Evolutionary conservation across 352 stramenopile genomes (phyloP).

Genomic region (Pythium apleroticum): DNA sequence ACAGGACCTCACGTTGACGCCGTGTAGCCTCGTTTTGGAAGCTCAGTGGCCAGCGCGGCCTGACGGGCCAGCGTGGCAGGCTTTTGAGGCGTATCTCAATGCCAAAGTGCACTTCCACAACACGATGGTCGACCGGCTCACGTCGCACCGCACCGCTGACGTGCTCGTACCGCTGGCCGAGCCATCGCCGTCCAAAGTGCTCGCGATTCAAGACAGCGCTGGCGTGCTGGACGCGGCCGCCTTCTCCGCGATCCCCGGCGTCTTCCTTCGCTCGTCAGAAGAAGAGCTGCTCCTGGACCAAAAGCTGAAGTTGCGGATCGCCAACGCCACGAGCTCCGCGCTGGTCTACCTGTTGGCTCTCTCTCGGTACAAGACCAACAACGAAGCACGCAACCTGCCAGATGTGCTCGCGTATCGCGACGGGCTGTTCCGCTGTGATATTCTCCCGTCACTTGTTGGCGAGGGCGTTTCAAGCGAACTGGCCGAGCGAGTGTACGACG

Average conservation of each 20-base stretch:
- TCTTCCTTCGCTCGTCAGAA: conserved; percentile 36
- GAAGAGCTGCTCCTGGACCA: conserved; percentile 75
- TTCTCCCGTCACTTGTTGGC: conserved; percentile 49
- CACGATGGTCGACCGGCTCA: conserved; percentile 82
- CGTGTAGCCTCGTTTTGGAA: conserved; percentile 30
- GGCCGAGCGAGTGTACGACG: conserved; percentile 49
- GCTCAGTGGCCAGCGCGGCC: conserved; percentile 28
- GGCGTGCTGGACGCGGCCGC: conserved; percentile 32
- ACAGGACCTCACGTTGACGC: neutral
- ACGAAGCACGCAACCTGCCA: conserved; percentile 33
- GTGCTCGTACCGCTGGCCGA: conserved; percentile 57
- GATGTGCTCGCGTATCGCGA: conserved; percentile 74
- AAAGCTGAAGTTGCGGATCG: conserved; percentile 88
- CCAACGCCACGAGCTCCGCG: conserved; percentile 91
- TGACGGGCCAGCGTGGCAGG: conserved; percentile 15
- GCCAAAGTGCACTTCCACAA: conserved; percentile 78
- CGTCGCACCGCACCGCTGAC: conserved; percentile 41
- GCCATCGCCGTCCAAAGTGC: conserved; percentile 54
- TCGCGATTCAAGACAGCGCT: conserved; percentile 65
- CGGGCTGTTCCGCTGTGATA: conserved; percentile 71
- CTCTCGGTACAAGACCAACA: conserved; percentile 37
- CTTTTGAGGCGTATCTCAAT: conserved; percentile 41
- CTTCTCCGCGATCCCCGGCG: conserved; percentile 35
- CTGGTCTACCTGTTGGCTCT: conserved; percentile 83
- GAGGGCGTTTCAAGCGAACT: conserved; percentile 32